A percentile compares a stretch with the other conserved stretches of the same genome.
Evolutionary conservation across 306 rosid genomes (phyloP).

Genomic region (Casuarina glauca): DNA sequence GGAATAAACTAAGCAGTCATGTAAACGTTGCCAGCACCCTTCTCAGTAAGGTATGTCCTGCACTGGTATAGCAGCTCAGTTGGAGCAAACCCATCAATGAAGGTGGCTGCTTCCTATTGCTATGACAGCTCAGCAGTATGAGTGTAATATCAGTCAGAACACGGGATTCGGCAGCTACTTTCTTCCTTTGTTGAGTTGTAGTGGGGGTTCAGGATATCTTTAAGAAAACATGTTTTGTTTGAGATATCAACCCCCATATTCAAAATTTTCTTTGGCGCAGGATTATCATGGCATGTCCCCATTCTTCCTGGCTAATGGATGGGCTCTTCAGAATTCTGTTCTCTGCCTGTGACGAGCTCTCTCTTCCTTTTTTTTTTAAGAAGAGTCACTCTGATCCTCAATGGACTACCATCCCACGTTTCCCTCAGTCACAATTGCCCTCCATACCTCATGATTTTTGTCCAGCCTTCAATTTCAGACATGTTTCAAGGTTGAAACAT

Average conservation of each 20-base stretch:
- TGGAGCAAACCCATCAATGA: constrained; percentile 16
- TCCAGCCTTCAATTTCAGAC: constrained; percentile 79
- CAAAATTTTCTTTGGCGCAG: constrained; percentile 99
- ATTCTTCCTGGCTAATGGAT: constrained; percentile 80
- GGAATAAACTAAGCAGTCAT: constrained; percentile 14
- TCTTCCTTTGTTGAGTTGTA: constrained; percentile 60
- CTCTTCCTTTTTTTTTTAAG: constrained; percentile 63
- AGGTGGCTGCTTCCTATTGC: constrained; percentile 22
- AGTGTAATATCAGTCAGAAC: constrained; percentile 25
- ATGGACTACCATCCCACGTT: constrained; percentile 71
- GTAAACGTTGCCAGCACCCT: constrained; percentile 17
- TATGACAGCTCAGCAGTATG: constrained; percentile 25
- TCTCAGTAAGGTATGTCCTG: constrained; percentile 33
- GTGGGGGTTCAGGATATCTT: constrained; percentile 64
- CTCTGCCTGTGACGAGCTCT: constrained; percentile 71
- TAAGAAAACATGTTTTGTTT: constrained; percentile 55
- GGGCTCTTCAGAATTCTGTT: constrained; percentile 73
- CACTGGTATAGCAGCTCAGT: constrained; percentile 34
- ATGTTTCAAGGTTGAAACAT: constrained; percentile 70
- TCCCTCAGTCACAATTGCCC: constrained; percentile 74
- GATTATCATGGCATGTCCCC: constrained; percentile 92
- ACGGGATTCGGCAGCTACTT: constrained; percentile 33
- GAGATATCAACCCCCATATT: constrained; percentile 83
- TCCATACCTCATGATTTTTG: constrained; percentile 74
- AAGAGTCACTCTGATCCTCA: constrained; percentile 74